Conservation (phyloP, 2,329 filamentous ascomycete species). For the Pseudopyricularia cyperi region DNA sequence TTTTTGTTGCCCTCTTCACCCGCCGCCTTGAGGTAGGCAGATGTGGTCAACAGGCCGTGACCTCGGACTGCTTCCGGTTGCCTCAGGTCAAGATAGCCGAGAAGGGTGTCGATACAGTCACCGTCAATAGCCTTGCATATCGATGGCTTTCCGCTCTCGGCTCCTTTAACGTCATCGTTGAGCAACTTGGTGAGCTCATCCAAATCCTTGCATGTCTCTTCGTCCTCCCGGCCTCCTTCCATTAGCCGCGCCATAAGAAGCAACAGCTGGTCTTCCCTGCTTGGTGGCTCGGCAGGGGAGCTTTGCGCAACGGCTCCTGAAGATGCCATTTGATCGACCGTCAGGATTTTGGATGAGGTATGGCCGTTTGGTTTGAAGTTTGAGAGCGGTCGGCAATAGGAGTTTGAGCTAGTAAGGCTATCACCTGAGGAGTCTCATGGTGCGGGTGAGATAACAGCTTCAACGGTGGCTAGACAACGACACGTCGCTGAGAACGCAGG, state of each 20-base stretch:
- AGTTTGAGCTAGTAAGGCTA: too few relatives aligned
- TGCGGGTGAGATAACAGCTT: too few relatives aligned
- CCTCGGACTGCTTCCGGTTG: slow-evolving; percentile 60
- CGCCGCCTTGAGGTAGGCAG: slow-evolving; percentile 71
- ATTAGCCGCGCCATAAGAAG: slow-evolving; percentile 79
- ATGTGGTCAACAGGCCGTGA: slow-evolving; percentile 69
- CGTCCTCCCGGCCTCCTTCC: slow-evolving; percentile 77
- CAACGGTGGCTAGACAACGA: too few relatives aligned
- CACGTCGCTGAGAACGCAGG: too few relatives aligned
- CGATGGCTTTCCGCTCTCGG: slow-evolving; percentile 31
- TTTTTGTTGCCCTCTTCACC: slow-evolving; percentile 56
- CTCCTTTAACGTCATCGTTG: slow-evolving; percentile 34
- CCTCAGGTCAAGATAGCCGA: slow-evolving; percentile 78
- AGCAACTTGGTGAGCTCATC: slow-evolving; percentile 47
- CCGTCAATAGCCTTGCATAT: slow-evolving; percentile 53
- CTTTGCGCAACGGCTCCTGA: not conserved
- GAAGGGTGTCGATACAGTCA: slow-evolving; percentile 70
- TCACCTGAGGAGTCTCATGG: too few relatives aligned
- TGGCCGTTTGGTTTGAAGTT: too few relatives aligned
- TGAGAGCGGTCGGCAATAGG: not conserved
- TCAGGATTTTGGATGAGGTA: too few relatives aligned
- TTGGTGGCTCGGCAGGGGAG: slow-evolving; percentile 1
- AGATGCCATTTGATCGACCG: too few relatives aligned
- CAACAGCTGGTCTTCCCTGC: slow-evolving; percentile 50
- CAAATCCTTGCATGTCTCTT: slow-evolving; percentile 49